Conservation (phyloP, 352 stramenopile genomes). For the Pythium aristosporum region DNA sequence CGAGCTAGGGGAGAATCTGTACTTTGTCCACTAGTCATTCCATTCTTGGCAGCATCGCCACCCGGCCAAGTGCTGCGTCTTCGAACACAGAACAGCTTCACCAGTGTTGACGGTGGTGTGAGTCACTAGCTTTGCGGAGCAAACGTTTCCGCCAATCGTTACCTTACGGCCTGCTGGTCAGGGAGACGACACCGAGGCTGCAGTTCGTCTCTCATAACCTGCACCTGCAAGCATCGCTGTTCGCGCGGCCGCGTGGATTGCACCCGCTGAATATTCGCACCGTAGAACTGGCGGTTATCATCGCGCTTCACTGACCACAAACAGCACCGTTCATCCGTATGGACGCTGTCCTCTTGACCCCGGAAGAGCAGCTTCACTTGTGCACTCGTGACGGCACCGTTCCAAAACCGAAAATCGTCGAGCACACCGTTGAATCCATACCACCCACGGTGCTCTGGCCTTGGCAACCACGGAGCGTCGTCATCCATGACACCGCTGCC, state of each 20-base stretch:
- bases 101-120: too few species aligned
- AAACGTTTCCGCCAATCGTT: too few species aligned
- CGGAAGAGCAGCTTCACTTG: not conserved
- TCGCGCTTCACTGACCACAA: slow-evolving; percentile 12
- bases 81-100: too few species aligned
- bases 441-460: slow-evolving; percentile 3
- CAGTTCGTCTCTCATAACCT: too few species aligned
- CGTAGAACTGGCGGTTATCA: not conserved
- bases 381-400: not conserved
- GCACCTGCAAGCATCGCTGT: not conserved
- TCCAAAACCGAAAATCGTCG: slow-evolving; percentile 9
- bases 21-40: too few species aligned
- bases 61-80: too few species aligned
- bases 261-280: not conserved
- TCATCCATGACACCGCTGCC: slow-evolving; percentile 9
- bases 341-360: not conserved
- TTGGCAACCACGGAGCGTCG: slow-evolving; percentile 10
- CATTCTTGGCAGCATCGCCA: too few species aligned
- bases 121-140: too few species aligned
- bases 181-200: too few species aligned
- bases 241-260: slow-evolving; percentile 1
- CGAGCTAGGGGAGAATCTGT: too few species aligned
- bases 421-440: slow-evolving; percentile 10
- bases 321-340: not conserved
- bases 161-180: too few species aligned